A percentile compares a stretch with the other conserved stretches of the same genome.
These are phyloP conservation scores for Nicotiana obtusifolia DNA, from an alignment of 257 asterid species.

Conservation along the genomic window DNA sequence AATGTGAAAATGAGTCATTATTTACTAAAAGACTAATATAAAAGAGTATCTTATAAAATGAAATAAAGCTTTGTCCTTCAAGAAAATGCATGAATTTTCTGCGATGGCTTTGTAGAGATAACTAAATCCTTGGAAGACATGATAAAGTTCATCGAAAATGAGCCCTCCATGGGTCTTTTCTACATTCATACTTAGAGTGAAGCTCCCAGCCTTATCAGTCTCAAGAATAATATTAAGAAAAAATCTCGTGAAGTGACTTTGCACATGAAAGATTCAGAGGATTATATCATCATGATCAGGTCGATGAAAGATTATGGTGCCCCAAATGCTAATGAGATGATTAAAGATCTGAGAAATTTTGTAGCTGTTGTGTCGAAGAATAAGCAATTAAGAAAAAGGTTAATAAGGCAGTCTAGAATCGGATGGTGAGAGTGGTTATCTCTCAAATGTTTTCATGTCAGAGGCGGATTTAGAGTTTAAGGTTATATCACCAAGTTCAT, in stretches of 20 bases:
- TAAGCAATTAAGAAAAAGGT: conserved; percentile 54
- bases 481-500: not conserved
- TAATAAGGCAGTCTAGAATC: conserved; percentile 23
- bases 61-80: conserved; percentile 34
- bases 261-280: conserved; percentile 76
- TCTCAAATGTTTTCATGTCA: conserved; percentile 48
- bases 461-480: not conserved
- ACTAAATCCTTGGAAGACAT: conserved; percentile 60
- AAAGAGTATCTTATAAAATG: too few species aligned
- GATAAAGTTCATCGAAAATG: conserved; percentile 80
- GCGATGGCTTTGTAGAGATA: conserved; percentile 81
- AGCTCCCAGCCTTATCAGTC: conserved; percentile 55
- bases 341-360: conserved; percentile 55
- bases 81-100: conserved; percentile 71
- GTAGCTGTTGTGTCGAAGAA: conserved; percentile 49
- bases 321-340: conserved; percentile 70
- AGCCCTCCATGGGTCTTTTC: conserved; percentile 92
- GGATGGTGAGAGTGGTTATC: conserved; percentile 42
- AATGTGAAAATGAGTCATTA: too few species aligned
- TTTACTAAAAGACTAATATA: too few species aligned
- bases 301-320: conserved; percentile 81
- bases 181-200: conserved; percentile 68
- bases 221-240: conserved; percentile 49
- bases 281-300: conserved; percentile 53
- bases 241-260: conserved; percentile 59